These are phyloP conservation scores for Geosmithia putterillii DNA, from an alignment of 2,329 filamentous ascomycete species.

Conservation along the genomic window DNA sequence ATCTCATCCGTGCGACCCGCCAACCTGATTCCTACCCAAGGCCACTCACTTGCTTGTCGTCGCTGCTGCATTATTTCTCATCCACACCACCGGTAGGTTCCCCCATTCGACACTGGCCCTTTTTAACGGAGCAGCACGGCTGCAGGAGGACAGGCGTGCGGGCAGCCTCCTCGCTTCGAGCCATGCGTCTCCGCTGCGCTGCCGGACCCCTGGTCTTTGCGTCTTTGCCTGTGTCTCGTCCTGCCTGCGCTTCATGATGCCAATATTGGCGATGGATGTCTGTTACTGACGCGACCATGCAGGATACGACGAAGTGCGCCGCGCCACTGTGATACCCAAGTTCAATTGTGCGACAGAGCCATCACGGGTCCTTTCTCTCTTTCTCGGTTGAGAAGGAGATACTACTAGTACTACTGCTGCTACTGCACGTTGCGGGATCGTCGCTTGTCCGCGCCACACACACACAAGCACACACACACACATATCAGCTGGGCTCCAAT, in stretches of 20 bases:
- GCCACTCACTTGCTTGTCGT: no score
- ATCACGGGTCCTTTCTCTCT: no score
- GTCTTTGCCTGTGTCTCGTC: no score
- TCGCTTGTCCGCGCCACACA: no score
- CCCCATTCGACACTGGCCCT: background rate
- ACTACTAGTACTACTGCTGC: no score
- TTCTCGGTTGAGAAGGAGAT: no score
- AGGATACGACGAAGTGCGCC: background rate
- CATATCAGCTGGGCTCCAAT: background rate
- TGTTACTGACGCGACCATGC: conserved; percentile 4
- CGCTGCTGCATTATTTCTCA: background rate
- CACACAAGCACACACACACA: no score
- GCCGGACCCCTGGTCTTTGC: no score
- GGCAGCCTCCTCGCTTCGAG: background rate
- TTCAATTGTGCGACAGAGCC: background rate
- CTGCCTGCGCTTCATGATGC: background rate
- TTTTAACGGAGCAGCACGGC: background rate
- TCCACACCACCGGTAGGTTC: background rate
- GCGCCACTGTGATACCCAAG: background rate
- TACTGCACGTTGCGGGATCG: no score
- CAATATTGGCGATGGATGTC: background rate
- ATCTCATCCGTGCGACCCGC: conserved; percentile 3
- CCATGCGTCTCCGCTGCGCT: no score
- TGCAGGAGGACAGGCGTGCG: background rate
- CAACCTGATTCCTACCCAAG: conserved; percentile 1